Evolutionary conservation across 2,329 filamentous ascomycete genomes (phyloP).

Genomic region (Blastomyces emzantsi): DNA sequence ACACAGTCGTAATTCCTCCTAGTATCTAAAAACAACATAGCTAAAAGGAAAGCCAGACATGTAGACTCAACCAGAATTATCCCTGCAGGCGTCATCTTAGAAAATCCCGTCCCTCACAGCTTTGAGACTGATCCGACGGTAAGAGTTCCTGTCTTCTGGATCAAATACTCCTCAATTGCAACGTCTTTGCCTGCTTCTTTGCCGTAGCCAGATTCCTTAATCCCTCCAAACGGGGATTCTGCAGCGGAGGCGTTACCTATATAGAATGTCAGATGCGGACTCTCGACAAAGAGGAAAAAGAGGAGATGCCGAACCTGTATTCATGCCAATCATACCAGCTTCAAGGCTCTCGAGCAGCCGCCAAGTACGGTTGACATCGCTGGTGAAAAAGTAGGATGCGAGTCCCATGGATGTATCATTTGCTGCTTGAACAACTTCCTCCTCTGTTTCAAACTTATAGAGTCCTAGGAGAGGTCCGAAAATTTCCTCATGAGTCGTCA

Average conservation of each 20-base stretch:
- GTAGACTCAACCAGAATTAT: background rate
- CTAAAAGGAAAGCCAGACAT: background rate
- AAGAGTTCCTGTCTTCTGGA: constrained; percentile 57
- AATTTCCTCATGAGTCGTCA: constrained; percentile 23
- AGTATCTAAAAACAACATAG: too few relatives aligned
- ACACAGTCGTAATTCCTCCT: too few relatives aligned
- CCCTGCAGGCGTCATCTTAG: background rate
- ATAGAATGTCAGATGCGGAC: background rate
- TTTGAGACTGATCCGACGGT: constrained; percentile 39
- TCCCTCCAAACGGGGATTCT: constrained; percentile 5
- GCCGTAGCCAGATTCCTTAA: background rate
- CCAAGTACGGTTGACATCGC: constrained; percentile 50
- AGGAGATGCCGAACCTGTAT: constrained; percentile 26
- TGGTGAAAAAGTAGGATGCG: constrained; percentile 37
- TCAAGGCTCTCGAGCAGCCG: constrained; percentile 63
- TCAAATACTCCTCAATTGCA: constrained; percentile 52
- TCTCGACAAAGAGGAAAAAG: background rate
- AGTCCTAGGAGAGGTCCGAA: constrained; percentile 23
- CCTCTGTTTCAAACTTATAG: constrained; percentile 22
- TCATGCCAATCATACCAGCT: constrained; percentile 71
- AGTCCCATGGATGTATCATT: constrained; percentile 26
- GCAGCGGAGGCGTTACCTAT: background rate
- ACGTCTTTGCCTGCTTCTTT: constrained; percentile 38
- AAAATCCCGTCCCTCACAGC: background rate
- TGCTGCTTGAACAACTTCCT: constrained; percentile 24